Percentiles rank a stretch among this genome's conserved stretches.
Conservation (phyloP, 192 early-diverging fungal species). For the Allomyces macrogynus region DNA sequence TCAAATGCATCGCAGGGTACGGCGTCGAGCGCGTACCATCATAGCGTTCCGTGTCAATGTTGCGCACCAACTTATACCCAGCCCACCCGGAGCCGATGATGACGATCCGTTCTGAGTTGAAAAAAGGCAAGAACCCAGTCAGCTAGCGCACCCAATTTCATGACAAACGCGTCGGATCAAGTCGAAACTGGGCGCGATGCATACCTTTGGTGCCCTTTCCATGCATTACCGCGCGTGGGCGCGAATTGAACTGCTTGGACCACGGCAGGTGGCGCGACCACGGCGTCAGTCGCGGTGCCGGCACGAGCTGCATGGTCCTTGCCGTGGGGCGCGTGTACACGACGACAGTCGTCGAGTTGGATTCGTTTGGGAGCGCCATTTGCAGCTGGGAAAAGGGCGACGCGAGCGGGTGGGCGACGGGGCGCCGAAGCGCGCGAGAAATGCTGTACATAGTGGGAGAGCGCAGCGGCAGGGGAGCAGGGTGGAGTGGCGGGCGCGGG, state of each 20-base stretch:
- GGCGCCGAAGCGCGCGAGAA: too few species aligned
- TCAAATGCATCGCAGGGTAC: neutral
- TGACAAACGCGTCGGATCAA: neutral
- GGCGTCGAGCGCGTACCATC: slow-evolving; percentile 19
- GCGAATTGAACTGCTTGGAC: neutral
- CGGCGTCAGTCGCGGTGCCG: neutral
- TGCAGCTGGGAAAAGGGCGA: too few species aligned
- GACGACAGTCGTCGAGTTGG: too few species aligned
- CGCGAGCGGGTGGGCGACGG: too few species aligned
- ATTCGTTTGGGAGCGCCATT: too few species aligned
- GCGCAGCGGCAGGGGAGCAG: too few species aligned
- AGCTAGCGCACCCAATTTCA: too few species aligned
- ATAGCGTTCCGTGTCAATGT: slow-evolving; percentile 40
- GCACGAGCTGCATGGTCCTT: too few species aligned
- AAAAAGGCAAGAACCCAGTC: too few species aligned
- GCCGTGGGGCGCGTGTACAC: too few species aligned
- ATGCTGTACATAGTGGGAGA: too few species aligned
- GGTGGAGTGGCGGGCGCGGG: too few species aligned
- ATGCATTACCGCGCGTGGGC: neutral
- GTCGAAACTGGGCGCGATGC: neutral
- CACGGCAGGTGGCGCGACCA: neutral
- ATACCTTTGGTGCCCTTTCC: neutral
- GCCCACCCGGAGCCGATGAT: slow-evolving; percentile 27
- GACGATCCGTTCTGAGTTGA: slow-evolving; percentile 10
- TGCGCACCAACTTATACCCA: slow-evolving; percentile 51